Evolutionary conservation across 352 stramenopile species (phyloP).

Genomic region (Hyaloperonospora arabidopsidis): DNA sequence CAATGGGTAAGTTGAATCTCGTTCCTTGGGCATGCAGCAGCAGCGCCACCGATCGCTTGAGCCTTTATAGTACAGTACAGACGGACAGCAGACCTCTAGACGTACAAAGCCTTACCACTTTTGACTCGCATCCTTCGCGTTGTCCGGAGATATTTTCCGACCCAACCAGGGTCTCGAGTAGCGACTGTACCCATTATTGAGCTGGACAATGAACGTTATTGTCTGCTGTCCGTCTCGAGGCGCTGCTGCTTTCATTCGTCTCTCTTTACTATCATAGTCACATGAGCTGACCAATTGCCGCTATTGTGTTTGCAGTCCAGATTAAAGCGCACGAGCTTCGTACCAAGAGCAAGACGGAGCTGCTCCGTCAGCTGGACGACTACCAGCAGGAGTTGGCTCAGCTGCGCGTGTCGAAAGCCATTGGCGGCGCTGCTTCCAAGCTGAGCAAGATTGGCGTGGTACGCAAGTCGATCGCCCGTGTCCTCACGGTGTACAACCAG

Average conservation of each 20-base stretch:
- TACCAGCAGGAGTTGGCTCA: conserved; percentile 96
- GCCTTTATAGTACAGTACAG: background rate
- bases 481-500: conserved; percentile 99
- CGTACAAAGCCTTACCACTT: no score
- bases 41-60: background rate
- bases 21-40: background rate
- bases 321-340: conserved; percentile 98
- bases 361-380: conserved; percentile 96
- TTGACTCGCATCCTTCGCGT: no score
- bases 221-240: background rate
- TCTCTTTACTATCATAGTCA: background rate
- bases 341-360: conserved; percentile 95
- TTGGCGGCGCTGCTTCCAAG: conserved; percentile 97
- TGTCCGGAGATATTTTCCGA: no score
- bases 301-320: conserved; percentile 49
- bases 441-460: conserved; percentile 99
- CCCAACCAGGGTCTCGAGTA: no score
- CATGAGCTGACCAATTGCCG: conserved; percentile 21
- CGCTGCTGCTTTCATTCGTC: background rate
- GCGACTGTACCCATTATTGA: no score
- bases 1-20: conserved; percentile 46
- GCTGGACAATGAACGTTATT: no score
- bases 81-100: no score
- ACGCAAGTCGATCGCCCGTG: conserved; percentile 98
- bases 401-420: conserved; percentile 98